phyloP scores from a whole-genome alignment of 1,284 basidiomycete genomes.

The Apiotrichum gracile region DNA sequence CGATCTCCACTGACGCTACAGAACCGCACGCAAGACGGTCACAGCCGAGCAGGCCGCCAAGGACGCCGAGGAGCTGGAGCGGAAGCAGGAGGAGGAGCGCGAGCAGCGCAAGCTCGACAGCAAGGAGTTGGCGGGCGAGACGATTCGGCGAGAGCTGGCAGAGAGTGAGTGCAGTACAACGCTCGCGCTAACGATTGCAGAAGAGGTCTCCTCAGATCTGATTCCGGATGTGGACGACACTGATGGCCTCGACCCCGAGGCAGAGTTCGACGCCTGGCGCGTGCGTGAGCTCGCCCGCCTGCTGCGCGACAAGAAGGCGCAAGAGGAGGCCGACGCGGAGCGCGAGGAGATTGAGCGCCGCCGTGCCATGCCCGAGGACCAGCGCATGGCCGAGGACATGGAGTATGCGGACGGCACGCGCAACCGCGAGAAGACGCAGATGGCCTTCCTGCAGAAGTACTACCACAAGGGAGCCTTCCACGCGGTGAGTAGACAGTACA shows the following conservation, averaged over 20 bases:
- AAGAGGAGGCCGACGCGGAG: conserved; percentile 69
- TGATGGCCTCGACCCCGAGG: conserved; percentile 82
- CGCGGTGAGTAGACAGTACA: conserved; percentile 55
- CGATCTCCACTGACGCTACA: conserved; percentile 13
- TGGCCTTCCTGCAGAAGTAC: conserved; percentile 94
- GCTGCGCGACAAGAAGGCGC: conserved; percentile 82
- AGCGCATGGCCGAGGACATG: conserved; percentile 82
- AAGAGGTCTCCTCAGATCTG: conserved; percentile 69
- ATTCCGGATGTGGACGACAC: conserved; percentile 89
- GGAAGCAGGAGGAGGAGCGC: conserved; percentile 35
- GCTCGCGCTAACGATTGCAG: conserved; percentile 47
- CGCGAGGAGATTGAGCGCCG: conserved; percentile 83
- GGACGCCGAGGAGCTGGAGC: conserved; percentile 37
- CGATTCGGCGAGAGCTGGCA: conserved; percentile 42
- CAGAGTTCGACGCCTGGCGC: conserved; percentile 94
- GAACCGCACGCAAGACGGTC: conserved; percentile 33
- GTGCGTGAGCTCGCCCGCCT: conserved; percentile 85
- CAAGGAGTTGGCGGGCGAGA: conserved; percentile 46
- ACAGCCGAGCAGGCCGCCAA: conserved; percentile 34
- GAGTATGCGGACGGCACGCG: conserved; percentile 73
- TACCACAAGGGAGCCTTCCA: conserved; percentile 99
- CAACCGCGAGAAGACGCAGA: conserved; percentile 57
- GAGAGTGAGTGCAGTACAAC: conserved; percentile 30
- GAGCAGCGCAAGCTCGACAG: conserved; percentile 41
- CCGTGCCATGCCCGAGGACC: conserved; percentile 83